A percentile compares a stretch with the other conserved stretches of the same genome.
These are phyloP conservation scores for Periconia macrospinosa DNA, from an alignment of 2,329 filamentous ascomycete genomes.

Conservation along the genomic window DNA sequence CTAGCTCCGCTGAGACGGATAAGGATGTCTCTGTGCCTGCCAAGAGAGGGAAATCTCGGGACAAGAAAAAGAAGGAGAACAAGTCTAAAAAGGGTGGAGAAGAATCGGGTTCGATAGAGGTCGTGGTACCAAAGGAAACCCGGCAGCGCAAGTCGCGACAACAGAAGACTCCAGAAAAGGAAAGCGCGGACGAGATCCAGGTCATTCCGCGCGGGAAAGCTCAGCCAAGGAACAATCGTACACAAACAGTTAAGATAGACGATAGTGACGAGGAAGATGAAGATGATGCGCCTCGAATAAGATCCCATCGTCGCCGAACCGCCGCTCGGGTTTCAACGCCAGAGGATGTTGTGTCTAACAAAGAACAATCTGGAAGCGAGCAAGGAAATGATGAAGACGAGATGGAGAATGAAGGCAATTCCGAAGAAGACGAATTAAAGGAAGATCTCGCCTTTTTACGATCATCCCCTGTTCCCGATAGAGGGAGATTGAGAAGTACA, in stretches of 20 bases:
- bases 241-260: not conserved
- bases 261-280: not conserved
- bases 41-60: not conserved
- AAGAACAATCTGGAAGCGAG: conserved; percentile 5
- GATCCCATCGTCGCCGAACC: not conserved
- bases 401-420: conserved; percentile 20
- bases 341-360: not conserved
- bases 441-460: conserved; percentile 51
- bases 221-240: not conserved
- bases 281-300: not conserved
- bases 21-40: not conserved
- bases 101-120: conserved; percentile 6
- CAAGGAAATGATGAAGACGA: conserved; percentile 13
- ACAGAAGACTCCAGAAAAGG: conserved; percentile 3
- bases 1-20: not conserved
- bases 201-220: not conserved
- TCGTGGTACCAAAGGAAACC: not conserved
- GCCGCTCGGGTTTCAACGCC: not conserved
- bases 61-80: not conserved
- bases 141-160: conserved; percentile 10
- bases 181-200: not conserved
- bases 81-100: not conserved
- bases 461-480: conserved; percentile 34
- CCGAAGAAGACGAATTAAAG: conserved; percentile 45
- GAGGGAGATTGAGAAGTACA: conserved; percentile 25